Percentiles rank a stretch among this genome's conserved stretches.
Conservation (phyloP, 768 basidiomycete genomes). For the Ramaria sp. region DNA sequence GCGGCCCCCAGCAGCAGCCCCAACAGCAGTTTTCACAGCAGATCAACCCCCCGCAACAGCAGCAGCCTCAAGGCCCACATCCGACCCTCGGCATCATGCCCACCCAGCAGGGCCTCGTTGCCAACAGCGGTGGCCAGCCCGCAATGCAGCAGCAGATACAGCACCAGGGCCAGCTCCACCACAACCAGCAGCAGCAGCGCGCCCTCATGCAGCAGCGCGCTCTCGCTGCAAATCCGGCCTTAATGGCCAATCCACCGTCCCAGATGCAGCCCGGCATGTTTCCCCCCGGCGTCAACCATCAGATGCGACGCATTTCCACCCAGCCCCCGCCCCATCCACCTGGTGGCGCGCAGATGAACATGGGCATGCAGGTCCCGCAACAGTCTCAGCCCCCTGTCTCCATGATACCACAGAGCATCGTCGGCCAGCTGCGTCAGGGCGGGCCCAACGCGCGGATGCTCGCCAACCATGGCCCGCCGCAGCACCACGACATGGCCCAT, state of each 20-base stretch:
- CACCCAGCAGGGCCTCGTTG: background rate
- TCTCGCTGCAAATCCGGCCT: conserved; percentile 9
- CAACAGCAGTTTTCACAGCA: conserved; percentile 16
- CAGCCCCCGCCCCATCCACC: conserved; percentile 18
- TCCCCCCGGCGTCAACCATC: conserved; percentile 22
- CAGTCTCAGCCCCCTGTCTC: background rate
- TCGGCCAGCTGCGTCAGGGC: background rate
- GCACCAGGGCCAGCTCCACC: conserved; percentile 31
- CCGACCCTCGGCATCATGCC: conserved; percentile 25
- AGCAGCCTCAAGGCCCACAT: conserved; percentile 24
- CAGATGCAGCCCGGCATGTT: background rate
- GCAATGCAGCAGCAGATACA: conserved; percentile 14
- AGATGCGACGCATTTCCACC: conserved; percentile 5
- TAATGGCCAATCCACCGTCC: conserved; percentile 17
- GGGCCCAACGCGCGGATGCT: conserved; percentile 4
- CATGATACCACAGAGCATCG: conserved; percentile 2
- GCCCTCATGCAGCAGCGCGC: conserved; percentile 26
- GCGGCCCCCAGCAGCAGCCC: conserved; percentile 19
- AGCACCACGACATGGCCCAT: background rate
- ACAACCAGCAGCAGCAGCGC: conserved; percentile 59
- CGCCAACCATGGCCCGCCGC: background rate
- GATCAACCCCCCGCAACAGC: conserved; percentile 3
- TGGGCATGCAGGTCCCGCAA: conserved; percentile 30
- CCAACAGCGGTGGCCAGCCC: background rate
- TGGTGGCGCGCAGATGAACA: conserved; percentile 26